Percentiles rank a stretch among this genome's conserved stretches.
Conservation (phyloP, 495 filamentous ascomycete species). For the Podospora comata region DNA sequence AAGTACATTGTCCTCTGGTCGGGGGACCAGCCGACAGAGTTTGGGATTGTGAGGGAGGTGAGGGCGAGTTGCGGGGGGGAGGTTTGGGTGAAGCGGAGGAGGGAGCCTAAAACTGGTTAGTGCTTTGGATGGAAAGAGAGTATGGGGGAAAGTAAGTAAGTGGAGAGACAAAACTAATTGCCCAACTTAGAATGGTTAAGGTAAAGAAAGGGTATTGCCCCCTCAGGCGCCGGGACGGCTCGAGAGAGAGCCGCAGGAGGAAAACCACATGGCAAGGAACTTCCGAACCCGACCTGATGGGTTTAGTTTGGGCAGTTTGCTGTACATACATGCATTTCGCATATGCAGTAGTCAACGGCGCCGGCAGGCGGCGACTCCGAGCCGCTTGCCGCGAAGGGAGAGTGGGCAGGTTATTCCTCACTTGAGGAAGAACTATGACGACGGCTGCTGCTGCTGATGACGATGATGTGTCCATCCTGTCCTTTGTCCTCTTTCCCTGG, state of each 20-base stretch:
- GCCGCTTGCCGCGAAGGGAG: too few species aligned
- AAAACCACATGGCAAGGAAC: not conserved
- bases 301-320: not conserved
- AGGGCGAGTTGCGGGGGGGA: constrained; percentile 15
- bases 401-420: not conserved
- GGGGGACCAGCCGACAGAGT: constrained; percentile 71
- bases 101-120: constrained; percentile 31
- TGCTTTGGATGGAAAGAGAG: too few species aligned
- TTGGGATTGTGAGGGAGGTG: constrained; percentile 67
- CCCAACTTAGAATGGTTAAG: not conserved
- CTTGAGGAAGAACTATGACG: not conserved
- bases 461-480: not conserved
- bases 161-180: not conserved
- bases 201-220: not conserved
- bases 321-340: not conserved
- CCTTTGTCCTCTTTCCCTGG: not conserved
- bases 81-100: constrained; percentile 38
- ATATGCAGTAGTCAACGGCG: not conserved
- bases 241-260: not conserved
- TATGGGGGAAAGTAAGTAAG: not conserved
- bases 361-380: not conserved
- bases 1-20: constrained; percentile 78
- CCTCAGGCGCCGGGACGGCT: not conserved
- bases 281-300: not conserved
- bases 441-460: not conserved